phyloP scores from a whole-genome alignment of 176 grass and related monocot species.

The Cocos nucifera region DNA sequence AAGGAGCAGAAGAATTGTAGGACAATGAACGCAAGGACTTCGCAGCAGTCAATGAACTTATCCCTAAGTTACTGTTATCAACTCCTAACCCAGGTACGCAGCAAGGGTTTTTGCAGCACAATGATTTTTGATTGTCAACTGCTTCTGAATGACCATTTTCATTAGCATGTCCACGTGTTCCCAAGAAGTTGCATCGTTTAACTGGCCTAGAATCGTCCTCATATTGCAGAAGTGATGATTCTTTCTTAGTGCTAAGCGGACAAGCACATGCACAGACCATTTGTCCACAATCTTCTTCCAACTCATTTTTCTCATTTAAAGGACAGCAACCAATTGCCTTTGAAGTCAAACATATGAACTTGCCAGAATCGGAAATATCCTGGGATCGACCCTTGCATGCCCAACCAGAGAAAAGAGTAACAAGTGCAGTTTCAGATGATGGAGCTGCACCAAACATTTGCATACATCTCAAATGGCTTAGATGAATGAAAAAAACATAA shows the following conservation, averaged over 20 bases:
- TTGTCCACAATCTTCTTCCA: constrained; percentile 16
- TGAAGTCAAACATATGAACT: constrained; percentile 45
- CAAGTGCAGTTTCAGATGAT: constrained; percentile 59
- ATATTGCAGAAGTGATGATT: constrained; percentile 17
- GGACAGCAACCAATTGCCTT: neutral
- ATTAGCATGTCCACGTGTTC: constrained; percentile 25
- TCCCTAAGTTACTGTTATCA: constrained; percentile 33
- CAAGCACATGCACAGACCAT: constrained; percentile 29
- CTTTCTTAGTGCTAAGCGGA: constrained; percentile 24
- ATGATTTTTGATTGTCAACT: constrained; percentile 15
- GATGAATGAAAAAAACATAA: neutral
- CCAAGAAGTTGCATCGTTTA: constrained; percentile 32
- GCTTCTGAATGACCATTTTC: constrained; percentile 25
- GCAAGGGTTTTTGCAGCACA: constrained; percentile 34
- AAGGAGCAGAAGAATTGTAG: constrained; percentile 52
- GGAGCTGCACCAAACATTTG: constrained; percentile 41
- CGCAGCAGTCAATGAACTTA: constrained; percentile 25
- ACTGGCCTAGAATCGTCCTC: constrained; percentile 43
- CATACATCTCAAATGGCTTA: no score
- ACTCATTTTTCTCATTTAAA: constrained; percentile 23
- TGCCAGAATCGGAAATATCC: constrained; percentile 37
- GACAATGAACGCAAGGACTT: constrained; percentile 33
- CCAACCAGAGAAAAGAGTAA: constrained; percentile 80
- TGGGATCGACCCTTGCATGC: constrained; percentile 57
- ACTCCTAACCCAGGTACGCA: constrained; percentile 58